Conservation (phyloP, 2,329 filamentous ascomycete species). For the Hypoxylon sp. region DNA sequence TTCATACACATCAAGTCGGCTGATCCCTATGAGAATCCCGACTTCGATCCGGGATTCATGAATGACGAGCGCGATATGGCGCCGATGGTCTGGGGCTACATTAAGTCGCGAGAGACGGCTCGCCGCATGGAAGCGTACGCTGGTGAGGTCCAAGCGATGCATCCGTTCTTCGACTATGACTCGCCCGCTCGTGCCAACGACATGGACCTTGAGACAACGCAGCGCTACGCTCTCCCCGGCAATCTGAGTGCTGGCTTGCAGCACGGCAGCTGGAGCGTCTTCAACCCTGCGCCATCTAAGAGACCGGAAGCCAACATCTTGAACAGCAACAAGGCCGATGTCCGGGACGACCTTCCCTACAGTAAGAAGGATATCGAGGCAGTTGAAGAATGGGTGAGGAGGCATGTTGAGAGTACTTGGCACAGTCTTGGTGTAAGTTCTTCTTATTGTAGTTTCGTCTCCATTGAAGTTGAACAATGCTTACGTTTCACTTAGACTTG, state of each 20-base stretch:
- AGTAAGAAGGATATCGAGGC: slow-evolving; percentile 73
- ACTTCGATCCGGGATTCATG: slow-evolving; percentile 88
- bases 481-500: slow-evolving; percentile 66
- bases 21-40: slow-evolving; percentile 80
- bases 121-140: slow-evolving; percentile 84
- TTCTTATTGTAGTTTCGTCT: slow-evolving; percentile 18
- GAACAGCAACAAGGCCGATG: slow-evolving; percentile 74
- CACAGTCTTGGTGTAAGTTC: slow-evolving; percentile 69
- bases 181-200: slow-evolving; percentile 79
- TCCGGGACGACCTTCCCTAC: slow-evolving; percentile 77
- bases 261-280: slow-evolving; percentile 79
- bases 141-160: slow-evolving; percentile 77
- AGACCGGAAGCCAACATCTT: slow-evolving; percentile 64
- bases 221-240: slow-evolving; percentile 80
- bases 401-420: slow-evolving; percentile 84
- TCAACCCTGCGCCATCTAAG: slow-evolving; percentile 68
- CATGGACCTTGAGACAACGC: slow-evolving; percentile 81
- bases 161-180: slow-evolving; percentile 81
- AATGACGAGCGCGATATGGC: slow-evolving; percentile 89
- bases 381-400: slow-evolving; percentile 78
- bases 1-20: slow-evolving; percentile 79
- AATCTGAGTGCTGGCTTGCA: slow-evolving; percentile 80
- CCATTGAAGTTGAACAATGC: slow-evolving; percentile 1
- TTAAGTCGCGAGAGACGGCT: slow-evolving; percentile 85
- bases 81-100: slow-evolving; percentile 87